These are phyloP conservation scores for Diplodia corticola DNA, from an alignment of 2,329 filamentous ascomycete species.

Conservation along the genomic window DNA sequence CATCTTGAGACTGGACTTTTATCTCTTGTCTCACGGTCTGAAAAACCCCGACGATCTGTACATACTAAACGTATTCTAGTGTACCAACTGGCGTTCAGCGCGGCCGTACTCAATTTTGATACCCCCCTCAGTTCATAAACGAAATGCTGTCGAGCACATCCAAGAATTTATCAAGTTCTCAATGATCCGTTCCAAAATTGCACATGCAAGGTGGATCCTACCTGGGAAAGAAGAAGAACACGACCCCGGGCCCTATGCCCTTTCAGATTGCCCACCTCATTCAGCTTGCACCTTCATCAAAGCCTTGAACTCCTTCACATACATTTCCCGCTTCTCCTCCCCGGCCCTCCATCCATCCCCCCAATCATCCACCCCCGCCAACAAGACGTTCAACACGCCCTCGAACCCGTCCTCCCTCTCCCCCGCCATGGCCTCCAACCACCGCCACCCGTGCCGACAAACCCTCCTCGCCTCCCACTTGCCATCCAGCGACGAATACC, in stretches of 20 bases:
- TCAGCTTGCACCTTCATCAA: neutral
- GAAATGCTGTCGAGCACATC: neutral
- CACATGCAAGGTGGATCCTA: neutral
- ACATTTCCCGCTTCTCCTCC: neutral
- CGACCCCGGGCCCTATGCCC: too few relatives aligned
- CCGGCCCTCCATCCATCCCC: neutral
- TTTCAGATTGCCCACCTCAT: neutral
- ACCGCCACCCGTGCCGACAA: constrained; percentile 39
- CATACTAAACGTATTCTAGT: neutral
- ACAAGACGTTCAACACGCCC: constrained; percentile 32
- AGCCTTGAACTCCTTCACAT: neutral
- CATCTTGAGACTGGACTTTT: neutral
- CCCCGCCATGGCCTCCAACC: constrained; percentile 38
- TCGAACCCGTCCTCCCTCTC: constrained; percentile 31
- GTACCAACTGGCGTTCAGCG: neutral
- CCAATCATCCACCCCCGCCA: neutral
- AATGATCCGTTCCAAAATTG: neutral
- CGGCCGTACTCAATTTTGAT: neutral
- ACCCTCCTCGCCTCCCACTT: constrained; percentile 30
- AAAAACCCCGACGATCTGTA: neutral
- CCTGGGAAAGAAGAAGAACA: neutral
- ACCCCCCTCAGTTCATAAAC: neutral
- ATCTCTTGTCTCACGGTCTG: neutral
- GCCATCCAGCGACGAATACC: constrained; percentile 6
- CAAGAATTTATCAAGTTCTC: neutral